These are phyloP conservation scores for Zygotorulaspora danielsina DNA, from an alignment of 805 yeast species.

Conservation along the genomic window DNA sequence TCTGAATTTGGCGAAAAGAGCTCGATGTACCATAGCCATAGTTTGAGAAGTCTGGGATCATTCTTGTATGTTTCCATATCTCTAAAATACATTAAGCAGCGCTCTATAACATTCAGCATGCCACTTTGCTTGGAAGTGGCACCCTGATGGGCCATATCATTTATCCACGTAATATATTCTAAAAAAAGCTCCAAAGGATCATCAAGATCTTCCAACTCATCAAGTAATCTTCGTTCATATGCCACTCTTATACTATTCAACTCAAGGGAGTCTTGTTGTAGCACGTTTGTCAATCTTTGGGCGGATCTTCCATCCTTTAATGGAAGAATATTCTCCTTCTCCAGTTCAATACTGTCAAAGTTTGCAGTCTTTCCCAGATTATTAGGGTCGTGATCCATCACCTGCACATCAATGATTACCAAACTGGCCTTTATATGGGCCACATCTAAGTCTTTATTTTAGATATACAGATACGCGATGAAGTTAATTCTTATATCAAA, in stretches of 20 bases:
- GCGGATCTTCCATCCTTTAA: constrained; percentile 67
- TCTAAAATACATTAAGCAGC: constrained; percentile 65
- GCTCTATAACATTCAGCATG: constrained; percentile 58
- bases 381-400: constrained; percentile 7
- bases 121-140: constrained; percentile 59
- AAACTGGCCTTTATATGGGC: neutral
- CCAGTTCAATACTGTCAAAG: constrained; percentile 48
- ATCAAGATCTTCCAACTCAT: constrained; percentile 57
- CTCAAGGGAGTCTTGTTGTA: constrained; percentile 21
- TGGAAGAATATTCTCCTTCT: constrained; percentile 76
- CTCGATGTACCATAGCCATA: constrained; percentile 77
- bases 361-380: constrained; percentile 23
- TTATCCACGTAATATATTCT: constrained; percentile 74
- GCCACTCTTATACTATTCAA: constrained; percentile 30
- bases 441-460: neutral
- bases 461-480: neutral
- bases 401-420: neutral
- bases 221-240: constrained; percentile 47
- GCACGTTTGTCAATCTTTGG: constrained; percentile 44
- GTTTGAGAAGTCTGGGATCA: constrained; percentile 72
- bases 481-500: too few species aligned
- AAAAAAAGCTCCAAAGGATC: constrained; percentile 77
- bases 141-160: constrained; percentile 58
- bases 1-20: constrained; percentile 38
- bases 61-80: constrained; percentile 66